These are phyloP conservation scores for Oryza meridionalis DNA, from an alignment of 176 grass and related monocot genomes.

Conservation along the genomic window DNA sequence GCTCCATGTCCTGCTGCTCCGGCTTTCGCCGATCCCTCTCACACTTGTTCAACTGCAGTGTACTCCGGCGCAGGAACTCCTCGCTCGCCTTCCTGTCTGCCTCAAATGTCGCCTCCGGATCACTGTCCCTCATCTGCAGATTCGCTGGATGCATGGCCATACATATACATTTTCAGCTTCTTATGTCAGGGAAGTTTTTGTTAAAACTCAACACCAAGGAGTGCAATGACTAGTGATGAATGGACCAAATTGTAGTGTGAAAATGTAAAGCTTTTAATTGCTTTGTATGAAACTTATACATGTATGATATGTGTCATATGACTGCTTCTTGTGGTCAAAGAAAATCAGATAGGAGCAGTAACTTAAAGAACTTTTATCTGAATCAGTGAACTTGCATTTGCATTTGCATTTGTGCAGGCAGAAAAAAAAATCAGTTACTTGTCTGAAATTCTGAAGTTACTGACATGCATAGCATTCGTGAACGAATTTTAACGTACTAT, in stretches of 20 bases:
- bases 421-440: background rate
- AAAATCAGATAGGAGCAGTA: background rate
- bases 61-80: slow-evolving; percentile 33
- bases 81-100: slow-evolving; percentile 43
- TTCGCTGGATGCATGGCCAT: slow-evolving; percentile 37
- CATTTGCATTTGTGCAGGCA: background rate
- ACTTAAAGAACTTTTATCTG: background rate
- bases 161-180: too few relatives aligned
- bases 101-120: slow-evolving; percentile 34
- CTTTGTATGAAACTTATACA: background rate
- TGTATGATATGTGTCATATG: too few relatives aligned
- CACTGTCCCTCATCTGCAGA: slow-evolving; percentile 42
- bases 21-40: too few relatives aligned
- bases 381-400: background rate
- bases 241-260: background rate
- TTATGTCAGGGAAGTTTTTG: too few relatives aligned
- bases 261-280: too few relatives aligned
- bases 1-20: background rate
- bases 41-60: too few relatives aligned
- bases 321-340: background rate
- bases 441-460: background rate
- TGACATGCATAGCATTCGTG: background rate
- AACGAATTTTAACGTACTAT: background rate
- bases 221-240: background rate
- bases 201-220: background rate